Percentiles rank a stretch among this genome's conserved stretches.
These are phyloP conservation scores for Aspergillus pseudonomiae DNA, from an alignment of 2,329 filamentous ascomycete genomes.

Conservation along the genomic window DNA sequence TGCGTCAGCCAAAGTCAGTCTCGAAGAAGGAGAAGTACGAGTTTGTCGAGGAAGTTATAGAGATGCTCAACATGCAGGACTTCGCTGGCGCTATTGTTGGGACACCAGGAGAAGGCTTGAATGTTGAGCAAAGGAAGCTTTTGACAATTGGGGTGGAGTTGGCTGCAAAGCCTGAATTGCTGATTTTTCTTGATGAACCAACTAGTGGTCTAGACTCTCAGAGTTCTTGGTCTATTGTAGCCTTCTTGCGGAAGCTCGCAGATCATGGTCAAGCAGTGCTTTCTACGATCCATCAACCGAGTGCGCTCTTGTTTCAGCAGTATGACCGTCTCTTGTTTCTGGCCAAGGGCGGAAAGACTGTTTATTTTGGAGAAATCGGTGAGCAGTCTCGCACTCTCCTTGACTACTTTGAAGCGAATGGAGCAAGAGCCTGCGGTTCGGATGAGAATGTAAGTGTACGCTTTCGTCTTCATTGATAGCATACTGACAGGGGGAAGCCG, in stretches of 20 bases:
- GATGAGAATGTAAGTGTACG: conserved; percentile 57
- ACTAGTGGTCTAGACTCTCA: conserved; percentile 89
- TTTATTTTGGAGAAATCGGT: conserved; percentile 69
- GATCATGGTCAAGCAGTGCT: conserved; percentile 85
- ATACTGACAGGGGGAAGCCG: conserved; percentile 45
- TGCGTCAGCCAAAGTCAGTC: conserved; percentile 76
- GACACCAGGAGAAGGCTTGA: conserved; percentile 74
- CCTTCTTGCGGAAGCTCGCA: conserved; percentile 84
- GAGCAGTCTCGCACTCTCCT: conserved; percentile 59
- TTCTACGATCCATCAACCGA: conserved; percentile 92
- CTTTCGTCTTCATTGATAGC: not conserved
- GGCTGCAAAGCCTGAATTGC: conserved; percentile 80
- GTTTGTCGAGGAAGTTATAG: conserved; percentile 80
- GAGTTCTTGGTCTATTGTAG: conserved; percentile 85
- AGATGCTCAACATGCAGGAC: conserved; percentile 83
- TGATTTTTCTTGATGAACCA: conserved; percentile 90
- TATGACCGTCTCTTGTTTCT: conserved; percentile 68
- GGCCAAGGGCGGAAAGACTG: conserved; percentile 64
- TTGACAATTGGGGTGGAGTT: conserved; percentile 91
- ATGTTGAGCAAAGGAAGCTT: conserved; percentile 66
- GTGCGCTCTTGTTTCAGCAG: conserved; percentile 87
- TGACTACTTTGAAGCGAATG: conserved; percentile 65
- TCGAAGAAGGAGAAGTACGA: conserved; percentile 73
- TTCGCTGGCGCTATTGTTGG: conserved; percentile 88
- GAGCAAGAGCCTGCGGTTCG: conserved; percentile 60